Percentiles rank a stretch among this genome's conserved stretches.
These are phyloP conservation scores for Hansenula sp. DNA, from an alignment of 1,139 yeast species.

Conservation along the genomic window DNA sequence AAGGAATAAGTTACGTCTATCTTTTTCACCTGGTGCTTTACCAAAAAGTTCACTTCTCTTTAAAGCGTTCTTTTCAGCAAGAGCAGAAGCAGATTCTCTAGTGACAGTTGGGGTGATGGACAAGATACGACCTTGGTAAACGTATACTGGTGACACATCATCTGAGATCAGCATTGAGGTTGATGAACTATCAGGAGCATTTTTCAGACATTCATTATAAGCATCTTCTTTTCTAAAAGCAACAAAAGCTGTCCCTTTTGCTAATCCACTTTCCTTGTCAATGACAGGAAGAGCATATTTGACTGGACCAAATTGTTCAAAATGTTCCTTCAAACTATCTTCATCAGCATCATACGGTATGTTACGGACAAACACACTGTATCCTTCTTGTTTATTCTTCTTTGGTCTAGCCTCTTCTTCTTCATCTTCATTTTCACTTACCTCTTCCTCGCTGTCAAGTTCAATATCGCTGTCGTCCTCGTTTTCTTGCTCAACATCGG, in stretches of 20 bases:
- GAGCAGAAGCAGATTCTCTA: slow-evolving; percentile 73
- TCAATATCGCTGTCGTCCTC: slow-evolving; percentile 28
- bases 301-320: slow-evolving; percentile 78
- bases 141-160: slow-evolving; percentile 85
- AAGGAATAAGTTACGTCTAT: slow-evolving; percentile 78
- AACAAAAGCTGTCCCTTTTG: slow-evolving; percentile 94
- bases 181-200: slow-evolving; percentile 76
- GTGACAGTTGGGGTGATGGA: slow-evolving; percentile 83
- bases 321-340: slow-evolving; percentile 74
- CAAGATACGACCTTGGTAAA: slow-evolving; percentile 86
- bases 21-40: slow-evolving; percentile 74
- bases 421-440: slow-evolving; percentile 29
- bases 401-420: slow-evolving; percentile 34
- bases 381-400: slow-evolving; percentile 63
- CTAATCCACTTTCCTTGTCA: slow-evolving; percentile 79
- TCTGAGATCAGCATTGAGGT: slow-evolving; percentile 85
- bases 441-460: slow-evolving; percentile 29
- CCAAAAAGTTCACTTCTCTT: slow-evolving; percentile 77
- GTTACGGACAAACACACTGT: slow-evolving; percentile 78
- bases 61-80: slow-evolving; percentile 69
- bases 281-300: slow-evolving; percentile 91
- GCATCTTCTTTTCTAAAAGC: slow-evolving; percentile 67
- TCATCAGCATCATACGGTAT: slow-evolving; percentile 92
- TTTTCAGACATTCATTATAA: slow-evolving; percentile 61
- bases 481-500: slow-evolving; percentile 27